Percentiles rank a stretch among this genome's conserved stretches.
These are phyloP conservation scores for Cryptococcus sp. DNA, from an alignment of 1,284 basidiomycete genomes.

Conservation along the genomic window DNA sequence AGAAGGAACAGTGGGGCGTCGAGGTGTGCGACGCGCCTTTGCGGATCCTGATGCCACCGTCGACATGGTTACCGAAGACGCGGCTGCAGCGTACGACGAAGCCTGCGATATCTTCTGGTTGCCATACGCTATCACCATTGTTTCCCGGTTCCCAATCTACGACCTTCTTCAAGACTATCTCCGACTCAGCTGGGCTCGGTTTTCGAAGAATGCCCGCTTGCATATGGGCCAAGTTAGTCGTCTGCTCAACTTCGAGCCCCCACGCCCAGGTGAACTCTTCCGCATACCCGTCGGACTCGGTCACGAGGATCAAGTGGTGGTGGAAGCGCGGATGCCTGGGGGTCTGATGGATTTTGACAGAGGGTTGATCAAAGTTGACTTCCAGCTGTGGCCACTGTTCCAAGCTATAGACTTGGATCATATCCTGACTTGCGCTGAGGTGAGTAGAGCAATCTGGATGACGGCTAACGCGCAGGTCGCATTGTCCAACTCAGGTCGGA, in stretches of 20 bases:
- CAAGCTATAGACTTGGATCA: conserved; percentile 92
- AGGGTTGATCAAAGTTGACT: conserved; percentile 57
- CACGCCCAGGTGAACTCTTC: conserved; percentile 71
- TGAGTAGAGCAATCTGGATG: conserved; percentile 43
- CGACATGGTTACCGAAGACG: conserved; percentile 28
- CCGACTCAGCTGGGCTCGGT: conserved; percentile 81
- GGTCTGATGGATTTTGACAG: conserved; percentile 53
- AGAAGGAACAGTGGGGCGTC: conserved; percentile 58
- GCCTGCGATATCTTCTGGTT: conserved; percentile 88
- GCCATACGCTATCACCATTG: conserved; percentile 78
- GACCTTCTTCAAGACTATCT: conserved; percentile 91
- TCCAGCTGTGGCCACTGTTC: conserved; percentile 97
- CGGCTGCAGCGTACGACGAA: conserved; percentile 31
- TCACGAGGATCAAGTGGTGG: conserved; percentile 33
- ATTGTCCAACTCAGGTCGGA: conserved; percentile 84
- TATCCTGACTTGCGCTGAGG: conserved; percentile 89
- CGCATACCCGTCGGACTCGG: conserved; percentile 32
- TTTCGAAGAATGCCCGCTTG: conserved; percentile 72
- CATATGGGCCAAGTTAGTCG: conserved; percentile 51
- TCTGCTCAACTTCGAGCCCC: conserved; percentile 65
- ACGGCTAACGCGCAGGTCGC: conserved; percentile 66
- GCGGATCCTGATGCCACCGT: conserved; percentile 39
- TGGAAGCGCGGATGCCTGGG: conserved; percentile 53
- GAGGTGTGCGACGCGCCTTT: conserved; percentile 6
- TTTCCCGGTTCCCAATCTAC: conserved; percentile 87